Conservation (phyloP, 176 grass and related monocot species). For the Bonia amplexicaulis region DNA sequence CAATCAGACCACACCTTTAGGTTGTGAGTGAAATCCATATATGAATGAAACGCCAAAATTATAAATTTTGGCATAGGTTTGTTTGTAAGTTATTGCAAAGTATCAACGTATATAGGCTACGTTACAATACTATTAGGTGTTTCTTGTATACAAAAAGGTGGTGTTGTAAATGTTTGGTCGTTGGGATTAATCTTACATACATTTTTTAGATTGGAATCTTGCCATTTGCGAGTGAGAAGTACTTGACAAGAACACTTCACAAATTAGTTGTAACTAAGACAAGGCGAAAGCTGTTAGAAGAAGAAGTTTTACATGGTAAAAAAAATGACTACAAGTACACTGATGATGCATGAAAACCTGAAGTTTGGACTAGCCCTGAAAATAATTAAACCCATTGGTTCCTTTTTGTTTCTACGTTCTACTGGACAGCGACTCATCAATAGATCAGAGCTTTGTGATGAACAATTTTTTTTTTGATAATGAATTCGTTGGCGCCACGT, state of each 20-base stretch:
- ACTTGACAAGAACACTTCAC: neutral
- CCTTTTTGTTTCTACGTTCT: neutral
- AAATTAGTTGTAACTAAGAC: neutral
- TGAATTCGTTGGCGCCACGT: neutral
- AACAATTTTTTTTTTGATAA: neutral
- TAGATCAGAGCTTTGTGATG: neutral
- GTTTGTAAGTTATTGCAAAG: neutral
- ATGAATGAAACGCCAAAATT: neutral
- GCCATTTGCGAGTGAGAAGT: neutral
- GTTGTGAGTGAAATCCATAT: neutral
- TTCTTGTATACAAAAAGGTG: neutral
- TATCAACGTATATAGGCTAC: neutral
- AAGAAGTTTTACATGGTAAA: neutral
- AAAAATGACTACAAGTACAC: neutral
- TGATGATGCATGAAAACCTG: neutral
- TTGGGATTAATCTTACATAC: constrained; percentile 11
- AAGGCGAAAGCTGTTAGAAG: neutral
- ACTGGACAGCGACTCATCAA: neutral
- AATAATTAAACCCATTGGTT: neutral
- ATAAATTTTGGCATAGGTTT: neutral
- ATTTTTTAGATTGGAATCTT: neutral
- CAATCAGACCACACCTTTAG: neutral
- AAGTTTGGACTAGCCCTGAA: neutral
- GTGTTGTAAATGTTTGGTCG: neutral
- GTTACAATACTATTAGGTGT: neutral